phyloP scores from a whole-genome alignment of 495 filamentous ascomycete genomes.

The Penicillium argentinense region DNA sequence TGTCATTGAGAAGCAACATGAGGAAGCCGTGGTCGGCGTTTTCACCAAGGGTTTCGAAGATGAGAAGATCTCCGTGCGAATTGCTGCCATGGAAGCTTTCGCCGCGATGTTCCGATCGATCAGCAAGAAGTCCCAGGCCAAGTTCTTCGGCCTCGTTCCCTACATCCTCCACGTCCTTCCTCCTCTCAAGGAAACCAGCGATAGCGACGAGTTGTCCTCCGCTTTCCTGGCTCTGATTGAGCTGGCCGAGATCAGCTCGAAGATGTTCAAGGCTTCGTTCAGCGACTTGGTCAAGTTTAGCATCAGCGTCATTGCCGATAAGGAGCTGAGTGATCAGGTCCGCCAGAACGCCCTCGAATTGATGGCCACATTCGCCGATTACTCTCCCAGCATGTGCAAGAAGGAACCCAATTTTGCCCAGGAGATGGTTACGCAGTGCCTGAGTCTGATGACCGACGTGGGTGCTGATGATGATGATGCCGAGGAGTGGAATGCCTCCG shows the following conservation, averaged over 20 bases:
- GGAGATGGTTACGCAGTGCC: constrained; percentile 98
- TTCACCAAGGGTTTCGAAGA: constrained; percentile 94
- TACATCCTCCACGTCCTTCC: constrained; percentile 90
- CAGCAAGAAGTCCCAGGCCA: constrained; percentile 77
- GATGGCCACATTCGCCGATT: constrained; percentile 98
- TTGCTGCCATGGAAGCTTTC: constrained; percentile 95
- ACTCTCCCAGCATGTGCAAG: constrained; percentile 87
- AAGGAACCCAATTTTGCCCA: constrained; percentile 86
- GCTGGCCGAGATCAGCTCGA: constrained; percentile 83
- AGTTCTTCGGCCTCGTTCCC: constrained; percentile 82
- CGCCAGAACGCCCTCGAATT: constrained; percentile 94
- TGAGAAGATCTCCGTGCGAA: constrained; percentile 73
- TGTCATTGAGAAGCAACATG: constrained; percentile 94
- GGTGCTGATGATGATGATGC: constrained; percentile 95
- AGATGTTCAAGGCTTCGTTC: constrained; percentile 96
- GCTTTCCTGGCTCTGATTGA: constrained; percentile 90
- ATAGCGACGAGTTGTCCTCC: constrained; percentile 86
- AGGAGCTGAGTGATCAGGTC: constrained; percentile 84
- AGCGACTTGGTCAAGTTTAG: constrained; percentile 88
- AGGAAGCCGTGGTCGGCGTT: constrained; percentile 76
- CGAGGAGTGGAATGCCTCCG: constrained; percentile 85
- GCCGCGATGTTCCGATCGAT: constrained; percentile 92
- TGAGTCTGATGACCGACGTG: constrained; percentile 99
- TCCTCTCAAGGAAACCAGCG: constrained; percentile 83
- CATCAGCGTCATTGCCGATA: constrained; percentile 90